Base-by-base conservation (phyloP, 2,329 filamentous ascomycete genomes). In the Pestalotiopsis sp. region DNA sequence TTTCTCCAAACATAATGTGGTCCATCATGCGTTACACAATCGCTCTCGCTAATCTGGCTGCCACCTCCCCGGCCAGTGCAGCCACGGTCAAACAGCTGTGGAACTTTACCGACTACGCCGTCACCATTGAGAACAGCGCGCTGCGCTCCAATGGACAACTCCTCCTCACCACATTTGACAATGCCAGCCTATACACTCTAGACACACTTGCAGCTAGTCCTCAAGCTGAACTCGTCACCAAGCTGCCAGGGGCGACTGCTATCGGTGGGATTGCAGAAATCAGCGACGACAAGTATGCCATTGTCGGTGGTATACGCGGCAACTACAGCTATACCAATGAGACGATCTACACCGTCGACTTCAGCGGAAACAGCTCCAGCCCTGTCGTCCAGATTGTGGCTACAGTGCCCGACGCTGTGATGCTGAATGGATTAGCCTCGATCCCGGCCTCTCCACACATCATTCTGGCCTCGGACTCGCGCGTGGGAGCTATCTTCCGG, bases 271-370 rank as follows among this genome's bases (percentile, higher is more conserved):
- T 65, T 31, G 64, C 64, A 2, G 31, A 45, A 23, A 65, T 65
- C 31, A 45, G 49, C 36, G n/a, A 20, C 45, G 64, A 65, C 31
- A 65, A 65, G 49, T 65, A 65, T 58, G 64, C 64, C 27, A 58
- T 65, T 23, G 64, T 58, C 3, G 64, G 69, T 20, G 68, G 69
- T 20, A 60, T 71, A 20, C 36, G 68, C 11, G 69, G 68, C 20
- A 65, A 64, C 57, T 71, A 67, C 61, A 66, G 57, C 31, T 71
- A 71, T 38, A 66, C 66, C 38, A 64, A 71, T 36, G 69, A 71
- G 55, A 71, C 69, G 13, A 67, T 71, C 66, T 71, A 66, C 66
- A 70, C 69, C 5, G 64, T 69, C 20, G 68, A 71, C 39, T 71
- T 69, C 49, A 11, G 39, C 39, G 62, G 38, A 23, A 70, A 67